Conservation (phyloP, 345 rosid genomes). For the Combretum micranthum region DNA sequence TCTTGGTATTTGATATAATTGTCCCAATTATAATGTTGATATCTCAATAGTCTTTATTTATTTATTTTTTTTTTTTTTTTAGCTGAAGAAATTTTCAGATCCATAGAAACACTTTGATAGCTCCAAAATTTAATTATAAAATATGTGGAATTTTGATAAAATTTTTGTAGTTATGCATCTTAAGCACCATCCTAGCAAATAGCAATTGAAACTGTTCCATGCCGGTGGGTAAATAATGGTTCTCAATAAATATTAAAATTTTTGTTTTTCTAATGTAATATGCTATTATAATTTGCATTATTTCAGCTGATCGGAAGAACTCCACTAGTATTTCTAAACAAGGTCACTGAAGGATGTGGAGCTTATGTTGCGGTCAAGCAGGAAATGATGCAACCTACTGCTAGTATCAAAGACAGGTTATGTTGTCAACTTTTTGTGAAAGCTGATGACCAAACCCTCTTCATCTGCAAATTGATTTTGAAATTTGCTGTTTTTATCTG, state of each 20-base stretch:
- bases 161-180: too few species aligned
- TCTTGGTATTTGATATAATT: too few species aligned
- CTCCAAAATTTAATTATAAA: too few species aligned
- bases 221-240: too few species aligned
- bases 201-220: too few species aligned
- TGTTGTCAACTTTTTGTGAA: neutral
- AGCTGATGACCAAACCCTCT: neutral
- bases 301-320: conserved; percentile 75
- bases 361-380: conserved; percentile 87
- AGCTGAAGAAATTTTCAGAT: too few species aligned
- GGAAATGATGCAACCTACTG: conserved; percentile 90
- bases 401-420: conserved; percentile 96
- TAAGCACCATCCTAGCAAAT: too few species aligned
- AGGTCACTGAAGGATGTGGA: conserved; percentile 83
- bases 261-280: neutral
- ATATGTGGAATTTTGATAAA: too few species aligned
- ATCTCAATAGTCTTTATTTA: too few species aligned
- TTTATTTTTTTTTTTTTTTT: too few species aligned
- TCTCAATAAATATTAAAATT: neutral
- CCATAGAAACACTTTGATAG: too few species aligned
- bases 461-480: neutral
- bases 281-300: neutral
- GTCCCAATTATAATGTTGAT: too few species aligned
- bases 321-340: conserved; percentile 77
- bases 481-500: neutral